Evolutionary conservation across 371 early-diverging fungal species (phyloP), one percentile per base, ranked within the genome.

Genomic region (Conidiobolus incongruus): DNA sequence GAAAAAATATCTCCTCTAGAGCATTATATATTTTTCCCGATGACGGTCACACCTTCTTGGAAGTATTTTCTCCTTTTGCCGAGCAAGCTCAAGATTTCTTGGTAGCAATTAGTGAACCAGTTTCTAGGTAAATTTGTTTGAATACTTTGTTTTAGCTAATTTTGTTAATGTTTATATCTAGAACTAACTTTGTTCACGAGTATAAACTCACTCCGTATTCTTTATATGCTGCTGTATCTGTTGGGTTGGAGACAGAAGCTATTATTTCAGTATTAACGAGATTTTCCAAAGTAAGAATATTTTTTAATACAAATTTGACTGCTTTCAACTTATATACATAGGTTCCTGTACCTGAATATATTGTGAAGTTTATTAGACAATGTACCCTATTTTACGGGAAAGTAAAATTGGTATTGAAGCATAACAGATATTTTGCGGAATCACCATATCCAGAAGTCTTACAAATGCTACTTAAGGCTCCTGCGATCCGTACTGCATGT

Each of bases 161-260:
- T 17, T n/a, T 23, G 22, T 23, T 34, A 33, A 28, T 22, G 19
- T 2, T 38, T 19, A 30, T 24, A n/a, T 10, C 5, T 59, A 81
- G 99, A 44, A 99, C 99, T 4, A 62, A 75, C 5, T 73, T 80
- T 51, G 82, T 99, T 39, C 99, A 99, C 55, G 99, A 99, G 62
- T 99, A 97, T 65, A 79, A 82, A 52, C 61, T 99, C 39, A 98
- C 99, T 0, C 77, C 93, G 3, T 96, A 94, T 59, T 94, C 95
- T 8, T 68, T 99, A 1, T 97, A 99, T 59, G 99, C 99, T 12
- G 99, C 99, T 10, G 98, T 98, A 2, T 93, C 93, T 34, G 96
- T 99, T 2, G 99, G 99, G 2, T 62, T 99, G 38, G 88, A 91
- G 36, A 91, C 98, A 6, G 84, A 85, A 38, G 84, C 83, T 54